Evolutionary conservation across 169 alveolate species (phyloP), one percentile per base, ranked within the genome.

Genomic region (Plasmodium vivax): DNA sequence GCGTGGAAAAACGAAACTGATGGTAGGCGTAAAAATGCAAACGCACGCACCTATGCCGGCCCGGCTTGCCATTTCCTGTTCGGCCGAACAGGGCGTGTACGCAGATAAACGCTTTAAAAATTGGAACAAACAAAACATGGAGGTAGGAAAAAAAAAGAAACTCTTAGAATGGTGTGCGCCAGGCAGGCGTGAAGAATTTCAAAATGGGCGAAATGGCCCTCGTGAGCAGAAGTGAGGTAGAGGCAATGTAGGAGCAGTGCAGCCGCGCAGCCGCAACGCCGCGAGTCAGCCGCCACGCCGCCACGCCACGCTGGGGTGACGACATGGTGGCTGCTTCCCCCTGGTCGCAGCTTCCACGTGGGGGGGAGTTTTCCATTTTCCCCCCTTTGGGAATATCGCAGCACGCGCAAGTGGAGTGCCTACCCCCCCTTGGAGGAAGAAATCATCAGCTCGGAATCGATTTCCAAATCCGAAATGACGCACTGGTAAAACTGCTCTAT

Each of bases 401-500:
- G 27, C 0, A 23, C 27, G 0, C 27, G 27, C 27, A 23, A 23
- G 27, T 23, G 27, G 27, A 23, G 27, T 23, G 27, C 0, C 27
- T 23, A 23, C 27, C 27, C 27, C 27, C 27, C 27, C 27, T 23
- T 23, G 27, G 83, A 3, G 12, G 92, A 87, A 4, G 92, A 68
- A 10, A 77, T 85, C 93, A 84, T 93, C 16, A 87, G 77, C 82
- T 92, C 95, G 2, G 95, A 92, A 47, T 92, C 95, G 56, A 82
- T 72, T 36, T 92, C 95, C 45, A 92, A 51, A 58, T 92, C 95
- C 0, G 95, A 38, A 19, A 92, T 92, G 14, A 56, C 84, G 68
- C 95, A 95, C 68, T 96, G 88, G 93, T 95, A 96, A 74, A 51
- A 96, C 56, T 94, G 74, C 36, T 96, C 96, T 51, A 96, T 96